Evolutionary conservation across 768 basidiomycete genomes (phyloP), one percentile per base, ranked within the genome.

Genomic region (Termitomyces sp.): DNA sequence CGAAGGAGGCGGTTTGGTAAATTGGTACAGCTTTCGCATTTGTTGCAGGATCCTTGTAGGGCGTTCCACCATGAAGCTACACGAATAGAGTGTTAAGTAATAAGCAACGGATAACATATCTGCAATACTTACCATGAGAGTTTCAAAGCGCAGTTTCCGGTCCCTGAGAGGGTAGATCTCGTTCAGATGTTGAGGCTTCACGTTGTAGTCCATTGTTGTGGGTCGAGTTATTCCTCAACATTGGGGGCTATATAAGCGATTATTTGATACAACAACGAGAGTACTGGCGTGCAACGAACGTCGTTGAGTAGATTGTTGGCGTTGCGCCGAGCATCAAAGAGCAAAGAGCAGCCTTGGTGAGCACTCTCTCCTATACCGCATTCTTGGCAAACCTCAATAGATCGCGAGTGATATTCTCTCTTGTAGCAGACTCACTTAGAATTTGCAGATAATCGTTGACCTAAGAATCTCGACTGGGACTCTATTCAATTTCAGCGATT

Each of bases 11-110:
- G 17, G 77, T 69, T 16, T 82, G 76, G 46, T 85, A 86, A 63
- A 87, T 87, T 0, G 86, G 85, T 2, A 81, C 81, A 1, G 86
- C 86, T 11, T 84, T 77, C 0, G 85, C 82, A 40, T 82, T 82
- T 11, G 82, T 82, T 5, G 80, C 66, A 0, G 79, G 72, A 63
- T 84, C 83, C 1, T 75, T 71, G 4, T 68, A 69, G 53, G 83
- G 81, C 11, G 58, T 46, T 2, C 85, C 86, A 4, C 83, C 85
- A 57, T 87, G 85, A 14, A 87, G 71, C 69, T 86, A 81, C 19
- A 84, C 64, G 12, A 34, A 25, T 32, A 43, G 48, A 35, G 9
- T 21, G 1, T 21, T 16, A 4, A 32, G 7, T 1, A 7, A 2
- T 12, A 44, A 5, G 43, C 3, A 25, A 21, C 16, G 25, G 14